A percentile compares a stretch with the other conserved stretches of the same genome.
These are phyloP conservation scores for Maudiozyma barnettii DNA, from an alignment of 805 yeast species.

Conservation along the genomic window DNA sequence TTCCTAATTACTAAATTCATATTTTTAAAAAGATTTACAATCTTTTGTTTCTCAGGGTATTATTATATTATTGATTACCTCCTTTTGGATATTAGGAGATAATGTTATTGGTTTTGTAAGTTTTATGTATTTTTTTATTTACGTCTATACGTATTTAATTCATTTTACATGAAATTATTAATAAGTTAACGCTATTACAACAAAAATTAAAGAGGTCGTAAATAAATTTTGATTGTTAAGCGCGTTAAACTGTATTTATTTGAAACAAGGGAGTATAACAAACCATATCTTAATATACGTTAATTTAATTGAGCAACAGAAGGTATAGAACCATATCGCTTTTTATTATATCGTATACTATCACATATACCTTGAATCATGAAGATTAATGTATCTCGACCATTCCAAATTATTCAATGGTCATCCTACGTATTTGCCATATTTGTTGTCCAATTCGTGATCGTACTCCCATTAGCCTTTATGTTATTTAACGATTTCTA, in stretches of 20 bases:
- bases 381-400: conserved; percentile 22
- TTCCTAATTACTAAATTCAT: not conserved
- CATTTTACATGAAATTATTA: too few species aligned
- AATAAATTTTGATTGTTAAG: too few species aligned
- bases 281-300: too few species aligned
- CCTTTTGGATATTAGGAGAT: not conserved
- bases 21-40: not conserved
- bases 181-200: too few species aligned
- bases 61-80: not conserved
- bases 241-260: too few species aligned
- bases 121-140: not conserved
- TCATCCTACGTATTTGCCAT: conserved; percentile 12
- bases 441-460: conserved; percentile 14
- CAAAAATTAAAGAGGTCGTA: too few species aligned
- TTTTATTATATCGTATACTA: too few species aligned
- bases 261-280: too few species aligned
- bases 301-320: too few species aligned
- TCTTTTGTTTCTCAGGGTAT: not conserved
- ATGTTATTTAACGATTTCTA: conserved; percentile 25
- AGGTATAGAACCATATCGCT: too few species aligned
- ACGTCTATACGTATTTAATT: not conserved
- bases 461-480: conserved; percentile 23
- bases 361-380: conserved; percentile 4
- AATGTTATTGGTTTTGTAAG: not conserved
- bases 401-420: conserved; percentile 26